phyloP scores from a whole-genome alignment of 371 early-diverging fungal species.

The Mortierella sp. region DNA sequence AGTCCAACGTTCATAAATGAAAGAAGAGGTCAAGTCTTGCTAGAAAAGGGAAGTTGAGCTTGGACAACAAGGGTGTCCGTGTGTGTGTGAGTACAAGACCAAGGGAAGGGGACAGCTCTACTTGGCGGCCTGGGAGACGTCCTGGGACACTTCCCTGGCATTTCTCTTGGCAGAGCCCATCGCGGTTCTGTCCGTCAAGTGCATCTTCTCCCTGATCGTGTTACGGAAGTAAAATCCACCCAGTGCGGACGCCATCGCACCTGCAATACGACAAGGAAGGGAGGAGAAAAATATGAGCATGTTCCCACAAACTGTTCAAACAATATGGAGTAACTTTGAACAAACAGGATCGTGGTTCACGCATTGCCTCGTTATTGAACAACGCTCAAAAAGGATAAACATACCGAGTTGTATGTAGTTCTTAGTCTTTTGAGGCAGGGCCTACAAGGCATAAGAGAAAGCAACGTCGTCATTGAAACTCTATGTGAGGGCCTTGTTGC shows the following conservation, averaged over 20 bases:
- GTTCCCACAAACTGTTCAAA: too few relatives aligned
- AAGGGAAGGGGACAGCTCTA: background rate
- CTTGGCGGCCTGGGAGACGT: background rate
- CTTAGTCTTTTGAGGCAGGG: conserved; percentile 23
- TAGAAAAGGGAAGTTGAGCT: too few relatives aligned
- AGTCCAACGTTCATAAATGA: too few relatives aligned
- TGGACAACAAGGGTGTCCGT: background rate
- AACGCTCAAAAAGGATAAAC: background rate
- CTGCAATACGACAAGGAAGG: background rate
- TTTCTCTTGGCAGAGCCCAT: conserved; percentile 13
- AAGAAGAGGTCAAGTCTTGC: too few relatives aligned
- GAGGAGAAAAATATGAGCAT: background rate
- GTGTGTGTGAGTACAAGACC: too few relatives aligned
- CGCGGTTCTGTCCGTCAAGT: conserved; percentile 1
- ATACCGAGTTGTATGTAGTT: conserved; percentile 34
- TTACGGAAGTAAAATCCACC: conserved; percentile 17
- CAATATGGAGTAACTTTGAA: too few relatives aligned
- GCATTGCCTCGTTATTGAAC: background rate
- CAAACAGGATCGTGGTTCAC: too few relatives aligned
- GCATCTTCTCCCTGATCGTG: conserved; percentile 6
- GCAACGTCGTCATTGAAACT: background rate
- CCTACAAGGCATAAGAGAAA: conserved; percentile 4
- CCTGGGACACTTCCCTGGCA: background rate
- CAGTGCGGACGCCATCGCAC: background rate
- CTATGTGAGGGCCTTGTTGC: background rate